Conservation (phyloP, 177 flowering plant species). For the Vitis hybrid region DNA sequence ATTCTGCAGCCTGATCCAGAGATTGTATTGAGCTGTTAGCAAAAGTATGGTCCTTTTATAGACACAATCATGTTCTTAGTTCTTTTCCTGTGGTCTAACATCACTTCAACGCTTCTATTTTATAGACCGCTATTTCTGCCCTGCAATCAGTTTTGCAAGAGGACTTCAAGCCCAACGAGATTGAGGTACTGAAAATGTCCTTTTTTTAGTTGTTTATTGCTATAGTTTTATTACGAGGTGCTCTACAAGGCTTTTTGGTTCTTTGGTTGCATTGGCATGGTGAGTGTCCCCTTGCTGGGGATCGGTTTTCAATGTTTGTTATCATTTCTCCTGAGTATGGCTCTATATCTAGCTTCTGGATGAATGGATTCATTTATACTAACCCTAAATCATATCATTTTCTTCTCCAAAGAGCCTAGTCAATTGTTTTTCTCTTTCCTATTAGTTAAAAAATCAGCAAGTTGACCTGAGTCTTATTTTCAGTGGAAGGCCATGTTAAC, state of each 20-base stretch:
- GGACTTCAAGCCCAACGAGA: constrained; percentile 93
- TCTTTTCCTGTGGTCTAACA: neutral
- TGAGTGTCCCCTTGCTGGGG: too few relatives aligned
- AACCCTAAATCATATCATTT: too few relatives aligned
- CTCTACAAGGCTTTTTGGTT: neutral
- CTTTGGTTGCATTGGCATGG: too few relatives aligned
- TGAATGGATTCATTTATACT: too few relatives aligned
- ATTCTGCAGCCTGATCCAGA: too few relatives aligned
- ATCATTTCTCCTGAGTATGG: neutral
- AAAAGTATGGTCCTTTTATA: too few relatives aligned
- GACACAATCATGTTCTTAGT: too few relatives aligned
- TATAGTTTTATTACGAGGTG: neutral
- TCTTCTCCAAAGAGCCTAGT: neutral
- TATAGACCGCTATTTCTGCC: constrained; percentile 89
- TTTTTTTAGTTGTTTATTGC: neutral
- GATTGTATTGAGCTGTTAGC: too few relatives aligned
- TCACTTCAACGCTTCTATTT: neutral
- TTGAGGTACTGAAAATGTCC: constrained; percentile 62
- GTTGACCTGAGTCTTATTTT: neutral
- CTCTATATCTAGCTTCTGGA: neutral
- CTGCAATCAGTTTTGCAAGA: constrained; percentile 96
- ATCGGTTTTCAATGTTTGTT: neutral
- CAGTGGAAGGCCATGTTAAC: too few relatives aligned
- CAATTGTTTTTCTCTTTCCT: neutral
- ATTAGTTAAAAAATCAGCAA: neutral